Percentiles rank a stretch among this genome's conserved stretches.
Evolutionary conservation across 2,329 filamentous ascomycete genomes (phyloP).

Genomic region (Cercospora sp.): DNA sequence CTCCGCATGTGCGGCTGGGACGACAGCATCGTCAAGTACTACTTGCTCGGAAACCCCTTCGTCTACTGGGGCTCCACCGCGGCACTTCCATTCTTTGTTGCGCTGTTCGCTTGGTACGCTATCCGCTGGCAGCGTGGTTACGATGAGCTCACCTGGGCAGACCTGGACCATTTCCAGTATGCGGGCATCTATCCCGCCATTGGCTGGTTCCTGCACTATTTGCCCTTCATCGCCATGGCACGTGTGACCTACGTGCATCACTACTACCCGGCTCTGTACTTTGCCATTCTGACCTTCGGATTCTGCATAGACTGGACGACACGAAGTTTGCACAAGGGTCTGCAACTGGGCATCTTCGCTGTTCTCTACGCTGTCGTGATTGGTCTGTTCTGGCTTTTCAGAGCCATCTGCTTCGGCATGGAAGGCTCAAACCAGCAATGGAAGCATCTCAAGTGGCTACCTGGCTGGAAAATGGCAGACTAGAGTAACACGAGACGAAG

Average conservation of each 20-base stretch:
- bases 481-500: neutral
- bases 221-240: slow-evolving; percentile 96
- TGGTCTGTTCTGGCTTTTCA: slow-evolving; percentile 84
- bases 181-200: slow-evolving; percentile 85
- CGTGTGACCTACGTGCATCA: slow-evolving; percentile 99
- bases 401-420: slow-evolving; percentile 96
- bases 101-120: slow-evolving; percentile 79
- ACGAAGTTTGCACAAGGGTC: slow-evolving; percentile 61
- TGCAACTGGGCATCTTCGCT: slow-evolving; percentile 71
- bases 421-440: slow-evolving; percentile 80
- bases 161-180: slow-evolving; percentile 95
- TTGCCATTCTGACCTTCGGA: slow-evolving; percentile 84
- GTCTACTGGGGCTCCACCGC: slow-evolving; percentile 94
- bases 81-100: slow-evolving; percentile 69
- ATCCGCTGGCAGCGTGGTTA: slow-evolving; percentile 96
- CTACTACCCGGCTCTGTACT: slow-evolving; percentile 98
- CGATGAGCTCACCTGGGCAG: slow-evolving; percentile 72
- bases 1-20: slow-evolving; percentile 99
- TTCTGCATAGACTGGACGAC: slow-evolving; percentile 87
- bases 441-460: slow-evolving; percentile 91
- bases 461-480: slow-evolving; percentile 73
- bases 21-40: slow-evolving; percentile 94
- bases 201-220: slow-evolving; percentile 94
- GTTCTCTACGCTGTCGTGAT: slow-evolving; percentile 73
- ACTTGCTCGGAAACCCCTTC: slow-evolving; percentile 92